Conservation (phyloP, 768 basidiomycete species). For the Amanita muscaria region DNA sequence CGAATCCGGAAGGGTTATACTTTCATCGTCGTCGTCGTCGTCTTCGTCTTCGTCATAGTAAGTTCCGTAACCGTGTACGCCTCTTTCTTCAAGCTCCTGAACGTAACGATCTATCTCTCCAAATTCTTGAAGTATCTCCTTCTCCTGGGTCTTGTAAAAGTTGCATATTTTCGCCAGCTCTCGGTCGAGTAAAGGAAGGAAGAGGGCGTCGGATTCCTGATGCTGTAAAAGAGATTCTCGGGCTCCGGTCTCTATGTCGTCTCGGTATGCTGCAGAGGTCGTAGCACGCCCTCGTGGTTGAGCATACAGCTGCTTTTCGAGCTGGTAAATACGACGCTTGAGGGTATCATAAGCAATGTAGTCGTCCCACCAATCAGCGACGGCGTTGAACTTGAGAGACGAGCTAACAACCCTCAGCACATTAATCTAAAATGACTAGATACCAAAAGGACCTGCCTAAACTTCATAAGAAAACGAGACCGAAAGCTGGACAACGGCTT, state of each 20-base stretch:
- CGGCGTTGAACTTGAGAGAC: constrained; percentile 85
- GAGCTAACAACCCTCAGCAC: too few relatives aligned
- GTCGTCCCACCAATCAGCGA: constrained; percentile 88
- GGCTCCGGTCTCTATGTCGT: constrained; percentile 63
- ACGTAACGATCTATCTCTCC: constrained; percentile 50
- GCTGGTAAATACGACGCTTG: constrained; percentile 78
- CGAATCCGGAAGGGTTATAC: constrained; percentile 12
- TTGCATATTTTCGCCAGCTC: constrained; percentile 73
- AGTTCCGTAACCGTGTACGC: constrained; percentile 35
- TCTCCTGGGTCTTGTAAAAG: constrained; percentile 77
- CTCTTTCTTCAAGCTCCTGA: constrained; percentile 49
- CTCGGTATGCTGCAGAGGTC: constrained; percentile 11
- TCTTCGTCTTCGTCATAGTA: constrained; percentile 60
- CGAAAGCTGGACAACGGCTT: too few relatives aligned
- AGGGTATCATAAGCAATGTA: constrained; percentile 83
- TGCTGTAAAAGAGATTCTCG: constrained; percentile 41
- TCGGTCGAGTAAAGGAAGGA: constrained; percentile 67
- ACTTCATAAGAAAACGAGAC: too few relatives aligned
- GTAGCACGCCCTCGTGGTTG: background rate
- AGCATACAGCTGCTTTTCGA: constrained; percentile 66
- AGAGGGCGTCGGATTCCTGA: constrained; percentile 45
- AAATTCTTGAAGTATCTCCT: constrained; percentile 57
- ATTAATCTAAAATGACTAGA: too few relatives aligned
- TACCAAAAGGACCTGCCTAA: too few relatives aligned
- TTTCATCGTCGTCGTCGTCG: constrained; percentile 41